Percentiles rank a stretch among this genome's conserved stretches.
Conservation (phyloP, 202 grass and related monocot species). For the Cymbopogon flexuosus region DNA sequence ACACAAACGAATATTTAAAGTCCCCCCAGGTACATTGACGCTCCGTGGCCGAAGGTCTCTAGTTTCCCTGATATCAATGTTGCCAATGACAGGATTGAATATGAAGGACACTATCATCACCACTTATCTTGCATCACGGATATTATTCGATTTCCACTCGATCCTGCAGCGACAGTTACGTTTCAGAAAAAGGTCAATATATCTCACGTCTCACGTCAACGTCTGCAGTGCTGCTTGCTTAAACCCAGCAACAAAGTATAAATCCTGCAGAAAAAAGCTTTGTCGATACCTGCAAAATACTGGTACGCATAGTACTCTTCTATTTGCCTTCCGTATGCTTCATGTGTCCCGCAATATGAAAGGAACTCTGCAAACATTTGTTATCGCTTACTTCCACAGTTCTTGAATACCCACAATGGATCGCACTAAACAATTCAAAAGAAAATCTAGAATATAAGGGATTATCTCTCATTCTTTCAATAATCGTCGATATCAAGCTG, state of each 20-base stretch:
- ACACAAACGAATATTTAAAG: no score
- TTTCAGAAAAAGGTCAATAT: neutral
- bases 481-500: no score
- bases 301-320: neutral
- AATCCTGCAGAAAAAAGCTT: neutral
- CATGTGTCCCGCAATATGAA: neutral
- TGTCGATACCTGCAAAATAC: neutral
- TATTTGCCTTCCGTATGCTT: no score
- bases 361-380: neutral
- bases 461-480: no score
- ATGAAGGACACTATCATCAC: neutral
- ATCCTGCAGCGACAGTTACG: neutral
- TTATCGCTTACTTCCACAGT: neutral
- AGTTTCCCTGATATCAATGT: neutral
- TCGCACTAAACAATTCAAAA: neutral
- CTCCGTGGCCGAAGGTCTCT: no score
- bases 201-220: neutral
- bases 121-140: neutral
- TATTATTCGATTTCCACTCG: neutral
- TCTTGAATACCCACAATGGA: no score
- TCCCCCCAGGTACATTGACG: no score
- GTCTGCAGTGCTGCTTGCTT: neutral
- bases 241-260: conserved; percentile 6
- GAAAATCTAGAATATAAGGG: neutral
- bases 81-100: neutral